Percentiles rank a stretch among this genome's conserved stretches.
These are phyloP conservation scores for Raddia guianensis DNA, from an alignment of 176 grass and related monocot species.

Conservation along the genomic window DNA sequence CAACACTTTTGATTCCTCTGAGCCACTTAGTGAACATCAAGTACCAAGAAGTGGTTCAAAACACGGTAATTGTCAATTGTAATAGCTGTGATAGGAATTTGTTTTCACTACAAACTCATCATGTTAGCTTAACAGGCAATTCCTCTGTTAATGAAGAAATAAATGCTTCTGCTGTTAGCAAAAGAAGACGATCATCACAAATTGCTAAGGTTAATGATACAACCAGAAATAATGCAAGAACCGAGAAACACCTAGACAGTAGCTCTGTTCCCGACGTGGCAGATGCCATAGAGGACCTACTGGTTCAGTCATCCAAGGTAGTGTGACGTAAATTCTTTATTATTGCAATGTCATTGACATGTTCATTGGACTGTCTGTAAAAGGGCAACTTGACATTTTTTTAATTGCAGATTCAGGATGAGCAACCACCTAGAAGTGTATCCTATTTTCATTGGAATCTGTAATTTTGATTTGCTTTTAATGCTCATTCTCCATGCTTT, in stretches of 20 bases:
- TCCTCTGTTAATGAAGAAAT: constrained; percentile 49
- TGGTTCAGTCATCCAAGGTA: constrained; percentile 82
- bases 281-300: constrained; percentile 83
- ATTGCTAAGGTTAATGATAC: constrained; percentile 38
- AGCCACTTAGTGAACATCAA: constrained; percentile 39
- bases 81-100: constrained; percentile 21
- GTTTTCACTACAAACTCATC: constrained; percentile 29
- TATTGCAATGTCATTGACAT: constrained; percentile 30
- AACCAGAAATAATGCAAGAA: constrained; percentile 39
- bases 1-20: constrained; percentile 47
- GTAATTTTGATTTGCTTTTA: background rate
- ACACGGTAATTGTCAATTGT: constrained; percentile 46
- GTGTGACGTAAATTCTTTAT: constrained; percentile 22
- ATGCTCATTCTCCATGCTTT: background rate
- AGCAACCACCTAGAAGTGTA: constrained; percentile 60
- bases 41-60: constrained; percentile 46
- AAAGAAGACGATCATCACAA: constrained; percentile 53
- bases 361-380: constrained; percentile 12
- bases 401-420: constrained; percentile 67
- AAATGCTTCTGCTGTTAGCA: constrained; percentile 42
- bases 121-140: constrained; percentile 36
- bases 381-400: background rate
- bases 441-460: constrained; percentile 48
- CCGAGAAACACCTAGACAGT: constrained; percentile 44
- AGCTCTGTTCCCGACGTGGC: constrained; percentile 71